Percentiles rank a stretch among this genome's conserved stretches.
phyloP scores from a whole-genome alignment of 2,329 filamentous ascomycete species.

The Ceratocystiopsis sp. region DNA sequence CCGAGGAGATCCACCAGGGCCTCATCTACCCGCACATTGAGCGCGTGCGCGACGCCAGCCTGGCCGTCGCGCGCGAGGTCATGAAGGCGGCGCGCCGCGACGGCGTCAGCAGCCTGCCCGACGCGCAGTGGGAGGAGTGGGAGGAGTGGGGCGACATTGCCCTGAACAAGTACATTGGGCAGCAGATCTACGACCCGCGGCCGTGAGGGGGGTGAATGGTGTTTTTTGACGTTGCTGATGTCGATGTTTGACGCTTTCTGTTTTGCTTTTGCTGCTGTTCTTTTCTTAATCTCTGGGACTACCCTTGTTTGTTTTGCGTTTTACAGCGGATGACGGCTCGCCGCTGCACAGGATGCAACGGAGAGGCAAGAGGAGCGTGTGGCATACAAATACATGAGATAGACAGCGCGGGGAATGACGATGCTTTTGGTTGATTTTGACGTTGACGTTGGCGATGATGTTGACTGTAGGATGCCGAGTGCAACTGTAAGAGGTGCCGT shows the following conservation, averaged over 20 bases:
- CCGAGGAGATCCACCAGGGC: slow-evolving; percentile 65
- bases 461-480: no score
- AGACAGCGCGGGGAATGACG: no score
- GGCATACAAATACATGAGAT: no score
- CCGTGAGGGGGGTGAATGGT: background rate
- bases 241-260: background rate
- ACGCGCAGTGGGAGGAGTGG: slow-evolving; percentile 56
- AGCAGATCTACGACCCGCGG: slow-evolving; percentile 42
- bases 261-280: background rate
- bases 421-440: no score
- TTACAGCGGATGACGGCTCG: no score
- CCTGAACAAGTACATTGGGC: slow-evolving; percentile 42
- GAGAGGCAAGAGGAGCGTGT: no score
- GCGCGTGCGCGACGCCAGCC: slow-evolving; percentile 78
- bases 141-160: slow-evolving; percentile 53
- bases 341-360: no score
- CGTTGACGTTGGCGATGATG: no score
- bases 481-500: no score
- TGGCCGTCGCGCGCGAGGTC: slow-evolving; percentile 75
- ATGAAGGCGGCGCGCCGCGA: slow-evolving; percentile 81
- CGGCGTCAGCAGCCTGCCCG: slow-evolving; percentile 52
- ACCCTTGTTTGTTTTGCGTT: background rate
- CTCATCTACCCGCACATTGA: slow-evolving; percentile 84
- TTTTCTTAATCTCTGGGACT: background rate
- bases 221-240: background rate